phyloP scores from a whole-genome alignment of 129 eudicot species.

The Apium graveolens region DNA sequence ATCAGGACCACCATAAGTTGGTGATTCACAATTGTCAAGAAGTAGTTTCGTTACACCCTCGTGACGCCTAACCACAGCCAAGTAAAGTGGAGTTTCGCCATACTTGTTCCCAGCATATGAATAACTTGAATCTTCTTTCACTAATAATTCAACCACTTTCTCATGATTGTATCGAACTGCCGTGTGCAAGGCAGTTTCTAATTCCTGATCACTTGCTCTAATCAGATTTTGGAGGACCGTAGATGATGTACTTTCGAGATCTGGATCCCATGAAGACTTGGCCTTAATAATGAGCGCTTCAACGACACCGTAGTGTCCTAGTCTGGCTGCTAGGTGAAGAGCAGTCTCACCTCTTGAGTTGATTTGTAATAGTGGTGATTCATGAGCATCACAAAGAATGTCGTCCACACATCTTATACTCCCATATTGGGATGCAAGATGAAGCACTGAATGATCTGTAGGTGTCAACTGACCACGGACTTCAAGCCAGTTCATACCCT shows the following conservation, averaged over 20 bases:
- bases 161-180: background rate
- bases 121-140: background rate
- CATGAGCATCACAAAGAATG: background rate
- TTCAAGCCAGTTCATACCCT: background rate
- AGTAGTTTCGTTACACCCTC: background rate
- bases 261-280: background rate
- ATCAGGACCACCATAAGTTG: background rate
- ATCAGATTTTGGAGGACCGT: background rate
- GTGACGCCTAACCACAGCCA: background rate
- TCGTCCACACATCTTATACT: background rate
- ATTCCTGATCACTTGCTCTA: background rate
- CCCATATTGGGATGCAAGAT: background rate
- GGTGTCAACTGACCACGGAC: background rate
- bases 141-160: background rate
- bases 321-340: background rate
- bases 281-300: background rate
- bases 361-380: background rate
- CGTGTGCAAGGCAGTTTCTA: background rate
- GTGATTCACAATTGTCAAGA: background rate
- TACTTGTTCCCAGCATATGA: background rate
- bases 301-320: background rate
- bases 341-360: constrained; percentile 5
- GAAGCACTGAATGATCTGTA: background rate
- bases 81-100: background rate
- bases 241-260: background rate